Base-by-base conservation (phyloP, 306 rosid species). In the Inga laurina region DNA sequence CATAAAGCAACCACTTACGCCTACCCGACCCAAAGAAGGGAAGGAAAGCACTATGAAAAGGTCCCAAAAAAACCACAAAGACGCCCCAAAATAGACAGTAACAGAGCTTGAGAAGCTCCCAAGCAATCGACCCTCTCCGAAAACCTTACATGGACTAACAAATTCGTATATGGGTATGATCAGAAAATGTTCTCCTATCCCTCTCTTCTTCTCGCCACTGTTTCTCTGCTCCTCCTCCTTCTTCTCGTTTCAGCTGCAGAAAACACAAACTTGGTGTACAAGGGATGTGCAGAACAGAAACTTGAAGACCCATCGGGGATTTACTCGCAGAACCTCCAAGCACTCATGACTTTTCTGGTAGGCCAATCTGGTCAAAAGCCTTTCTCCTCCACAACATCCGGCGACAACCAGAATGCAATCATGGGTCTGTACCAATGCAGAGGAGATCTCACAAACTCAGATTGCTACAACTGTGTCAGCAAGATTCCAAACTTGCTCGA, bases 401-500 rank as follows among this genome's bases (percentile, higher is more conserved):
- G 97, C 3, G 88, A 83, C 3, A 85, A 81, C 70, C 87, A 70
- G 71, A 83, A 61, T 52, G 83, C 83, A 80, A 79, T 94, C 19
- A 82, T 77, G 72, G 97, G 94, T 22, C 64, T 86, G 7, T 94
- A 78, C 82, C 95, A 94, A 88, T 94, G 98, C 88, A 83, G 95
- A 77, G 98, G 97, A 7, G 98, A 94, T 85, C 94, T 94, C 81
- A 41, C 90, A 35, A 51, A 61, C 81, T 30, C 72, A 22, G 78
- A 84, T 30, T 94, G 98, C 86, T 66, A 76, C 87, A 79, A 39
- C 80, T 94, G 98, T 15, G 88, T 94, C 18, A 77, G 86, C 77
- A 92, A 85, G 77, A 79, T 88, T 57, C 84, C 91, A 69, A 76
- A 82, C 5, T 77, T 85, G 85, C 80, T 84, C 5, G 80, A 80